Evolutionary conservation across 2,329 filamentous ascomycete species (phyloP), one percentile per base, ranked within the genome.

Genomic region (Fusarium subtropicale): DNA sequence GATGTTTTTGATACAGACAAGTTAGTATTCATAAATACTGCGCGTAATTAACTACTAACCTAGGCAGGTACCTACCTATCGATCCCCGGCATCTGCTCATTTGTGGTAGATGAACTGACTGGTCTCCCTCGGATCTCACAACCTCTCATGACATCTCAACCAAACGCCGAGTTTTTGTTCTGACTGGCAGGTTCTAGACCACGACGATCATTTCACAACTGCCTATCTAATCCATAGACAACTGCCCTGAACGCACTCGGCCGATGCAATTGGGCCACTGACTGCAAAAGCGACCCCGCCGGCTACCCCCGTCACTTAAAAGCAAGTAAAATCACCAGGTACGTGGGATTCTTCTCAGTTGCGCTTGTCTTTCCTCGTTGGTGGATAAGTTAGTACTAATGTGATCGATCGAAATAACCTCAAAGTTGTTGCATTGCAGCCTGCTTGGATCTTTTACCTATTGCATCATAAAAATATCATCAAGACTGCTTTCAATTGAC

Each of bases 131-230:
- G 61, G 42, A 54, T 56, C 54, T 53, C 38, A 56, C 55, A 57
- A 60, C 53, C 62, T 48, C 42, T 45, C 47, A 64, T 58, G 39
- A 54, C 53, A 55, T 47, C 47, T 54, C 44, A 36, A 52, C 51
- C 67, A 70, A 64, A 45, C 34, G 36, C 22, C 36, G 44, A 42
- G 26, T 45, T 59, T 60, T 51, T 45, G 31, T 56, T 47, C 64
- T 68, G 42, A 64, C 47, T 70, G 67, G 67, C 67, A 64, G 58
- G 67, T 60, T 71, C 54, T 52, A 55, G 67, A 68, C 63, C 47
- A 34, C 51, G 63, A 28, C 42, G 58, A 71, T 68, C 63, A 56
- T 38, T 50, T 62, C 52, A 47, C 62, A 63, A 54, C 59, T 52
- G 48, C 48, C 48, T 58, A 36, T 63, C 39, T 60, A 33, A 64